Conservation (phyloP, 192 early-diverging fungal genomes). For the Dimargaris cristalligena region DNA sequence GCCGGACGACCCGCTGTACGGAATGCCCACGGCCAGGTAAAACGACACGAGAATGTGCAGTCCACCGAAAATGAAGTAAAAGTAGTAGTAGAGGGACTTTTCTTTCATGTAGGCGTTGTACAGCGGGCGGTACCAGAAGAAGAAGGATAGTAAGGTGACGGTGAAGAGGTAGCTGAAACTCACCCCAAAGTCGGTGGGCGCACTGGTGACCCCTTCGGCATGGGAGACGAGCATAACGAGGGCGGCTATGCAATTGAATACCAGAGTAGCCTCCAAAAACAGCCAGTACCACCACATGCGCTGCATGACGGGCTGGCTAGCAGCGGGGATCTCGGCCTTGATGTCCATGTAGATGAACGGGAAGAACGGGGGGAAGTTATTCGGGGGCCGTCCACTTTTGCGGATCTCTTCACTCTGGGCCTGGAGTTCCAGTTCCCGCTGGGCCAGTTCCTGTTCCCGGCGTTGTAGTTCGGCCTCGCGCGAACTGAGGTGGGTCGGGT, state of each 20-base stretch:
- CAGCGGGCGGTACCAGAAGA: constrained; percentile 75
- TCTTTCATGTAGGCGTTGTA: constrained; percentile 82
- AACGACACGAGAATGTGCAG: constrained; percentile 62
- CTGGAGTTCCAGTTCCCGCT: constrained; percentile 49
- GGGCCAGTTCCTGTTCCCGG: constrained; percentile 58
- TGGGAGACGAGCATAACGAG: constrained; percentile 55
- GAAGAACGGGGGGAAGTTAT: constrained; percentile 71
- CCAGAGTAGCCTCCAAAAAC: constrained; percentile 45
- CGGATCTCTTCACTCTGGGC: constrained; percentile 40
- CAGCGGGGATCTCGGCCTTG: constrained; percentile 45
- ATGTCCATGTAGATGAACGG: constrained; percentile 73
- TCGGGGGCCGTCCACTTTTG: constrained; percentile 37
- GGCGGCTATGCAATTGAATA: constrained; percentile 63
- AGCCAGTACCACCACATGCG: constrained; percentile 63
- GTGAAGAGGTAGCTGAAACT: constrained; percentile 59
- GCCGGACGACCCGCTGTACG: constrained; percentile 61
- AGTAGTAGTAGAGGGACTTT: constrained; percentile 67
- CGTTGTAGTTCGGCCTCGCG: constrained; percentile 55
- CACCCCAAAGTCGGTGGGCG: constrained; percentile 63
- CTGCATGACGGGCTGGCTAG: constrained; percentile 41
- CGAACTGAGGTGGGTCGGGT: constrained; percentile 17
- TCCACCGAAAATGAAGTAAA: constrained; percentile 75
- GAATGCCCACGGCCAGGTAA: constrained; percentile 79
- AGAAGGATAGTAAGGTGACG: constrained; percentile 55
- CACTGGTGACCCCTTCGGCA: constrained; percentile 37